phyloP scores from a whole-genome alignment of 345 rosid species.

The Dimocarpus longan region DNA sequence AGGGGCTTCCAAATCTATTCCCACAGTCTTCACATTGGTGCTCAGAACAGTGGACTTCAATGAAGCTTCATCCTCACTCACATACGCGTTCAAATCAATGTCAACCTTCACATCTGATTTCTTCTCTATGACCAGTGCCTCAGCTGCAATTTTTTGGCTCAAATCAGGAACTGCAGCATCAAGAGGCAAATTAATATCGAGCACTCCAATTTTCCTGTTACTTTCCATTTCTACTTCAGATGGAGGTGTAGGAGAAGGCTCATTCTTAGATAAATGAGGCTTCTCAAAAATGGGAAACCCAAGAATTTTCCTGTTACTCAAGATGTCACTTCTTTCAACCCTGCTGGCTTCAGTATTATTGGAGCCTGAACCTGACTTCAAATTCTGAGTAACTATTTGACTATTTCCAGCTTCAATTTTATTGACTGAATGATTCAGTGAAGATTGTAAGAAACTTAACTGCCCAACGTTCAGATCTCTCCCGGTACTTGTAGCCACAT shows the following conservation, averaged over 20 bases:
- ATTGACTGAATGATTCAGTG: conserved; percentile 34
- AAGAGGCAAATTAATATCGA: conserved; percentile 88
- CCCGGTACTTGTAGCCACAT: conserved; percentile 36
- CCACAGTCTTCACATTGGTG: conserved; percentile 39
- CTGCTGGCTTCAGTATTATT: conserved; percentile 35
- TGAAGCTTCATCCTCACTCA: conserved; percentile 68
- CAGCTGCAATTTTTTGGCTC: conserved; percentile 37
- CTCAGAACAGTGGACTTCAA: conserved; percentile 32
- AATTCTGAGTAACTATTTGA: conserved; percentile 36
- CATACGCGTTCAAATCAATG: conserved; percentile 74
- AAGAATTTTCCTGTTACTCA: conserved; percentile 50
- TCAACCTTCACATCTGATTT: conserved; percentile 38
- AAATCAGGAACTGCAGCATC: conserved; percentile 51
- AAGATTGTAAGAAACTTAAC: conserved; percentile 39
- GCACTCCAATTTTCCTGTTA: conserved; percentile 41
- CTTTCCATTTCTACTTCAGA: conserved; percentile 41
- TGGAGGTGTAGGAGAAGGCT: conserved; percentile 40
- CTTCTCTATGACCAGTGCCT: conserved; percentile 36
- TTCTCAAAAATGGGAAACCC: conserved; percentile 56
- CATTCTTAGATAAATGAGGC: conserved; percentile 37
- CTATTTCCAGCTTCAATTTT: conserved; percentile 39
- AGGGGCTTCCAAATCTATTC: conserved; percentile 85
- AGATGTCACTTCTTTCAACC: conserved; percentile 36
- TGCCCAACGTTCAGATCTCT: conserved; percentile 47
- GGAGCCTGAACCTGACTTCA: conserved; percentile 46